Conservation (phyloP, 164 flowering plant species). For the Magnolia kwangsiensis region DNA sequence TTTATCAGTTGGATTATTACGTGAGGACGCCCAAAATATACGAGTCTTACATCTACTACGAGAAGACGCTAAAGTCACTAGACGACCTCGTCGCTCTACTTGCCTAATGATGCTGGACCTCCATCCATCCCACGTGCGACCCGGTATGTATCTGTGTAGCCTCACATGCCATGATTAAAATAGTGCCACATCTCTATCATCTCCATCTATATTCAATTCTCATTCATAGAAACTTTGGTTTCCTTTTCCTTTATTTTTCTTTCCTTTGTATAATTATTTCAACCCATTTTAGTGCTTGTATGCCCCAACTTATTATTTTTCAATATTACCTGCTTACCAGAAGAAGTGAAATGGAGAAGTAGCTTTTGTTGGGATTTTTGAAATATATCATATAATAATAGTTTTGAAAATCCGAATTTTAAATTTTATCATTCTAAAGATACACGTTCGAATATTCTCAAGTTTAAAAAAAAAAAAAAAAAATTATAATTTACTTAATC, state of each 20-base stretch:
- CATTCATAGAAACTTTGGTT: not conserved
- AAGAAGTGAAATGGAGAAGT: too few species aligned
- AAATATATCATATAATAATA: too few species aligned
- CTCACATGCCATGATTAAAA: not conserved
- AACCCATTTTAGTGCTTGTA: too few species aligned
- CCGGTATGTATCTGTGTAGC: not conserved
- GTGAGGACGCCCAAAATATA: slow-evolving; percentile 74
- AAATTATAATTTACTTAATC: too few species aligned
- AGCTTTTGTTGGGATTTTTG: too few species aligned
- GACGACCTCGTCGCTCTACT: slow-evolving; percentile 67
- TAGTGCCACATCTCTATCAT: not conserved
- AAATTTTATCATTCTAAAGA: too few species aligned
- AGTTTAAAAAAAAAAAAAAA: too few species aligned
- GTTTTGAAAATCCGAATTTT: too few species aligned
- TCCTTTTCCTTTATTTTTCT: not conserved
- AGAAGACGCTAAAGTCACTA: slow-evolving; percentile 79
- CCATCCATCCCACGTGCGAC: not conserved
- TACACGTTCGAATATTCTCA: too few species aligned
- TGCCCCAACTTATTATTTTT: too few species aligned
- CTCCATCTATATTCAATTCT: not conserved
- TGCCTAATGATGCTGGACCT: slow-evolving; percentile 21
- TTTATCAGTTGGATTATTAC: slow-evolving; percentile 60
- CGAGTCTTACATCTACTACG: slow-evolving; percentile 77
- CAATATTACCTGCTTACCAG: too few species aligned
- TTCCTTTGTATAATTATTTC: not conserved